Evolutionary conservation across 768 basidiomycete species (phyloP).

Genomic region (Lactifluus piperatus): DNA sequence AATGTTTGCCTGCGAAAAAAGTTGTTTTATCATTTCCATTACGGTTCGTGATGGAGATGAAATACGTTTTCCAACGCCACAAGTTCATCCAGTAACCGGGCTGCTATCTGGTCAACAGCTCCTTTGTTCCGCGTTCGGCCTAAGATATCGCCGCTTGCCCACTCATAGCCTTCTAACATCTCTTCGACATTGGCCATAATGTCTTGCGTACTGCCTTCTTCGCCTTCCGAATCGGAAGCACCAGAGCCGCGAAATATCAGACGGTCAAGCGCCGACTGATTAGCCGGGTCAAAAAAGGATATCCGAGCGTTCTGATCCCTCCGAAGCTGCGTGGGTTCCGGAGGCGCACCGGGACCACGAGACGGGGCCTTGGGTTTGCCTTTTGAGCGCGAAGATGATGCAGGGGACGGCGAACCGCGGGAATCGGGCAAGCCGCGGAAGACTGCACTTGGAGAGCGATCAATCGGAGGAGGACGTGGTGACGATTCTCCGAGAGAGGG

Average conservation of each 20-base stretch:
- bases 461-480: slow-evolving; percentile 8
- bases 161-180: slow-evolving; percentile 98
- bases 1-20: slow-evolving; percentile 69
- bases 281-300: slow-evolving; percentile 74
- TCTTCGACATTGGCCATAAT: slow-evolving; percentile 92
- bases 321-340: slow-evolving; percentile 33
- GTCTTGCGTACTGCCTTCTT: slow-evolving; percentile 69
- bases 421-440: background rate
- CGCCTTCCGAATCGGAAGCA: slow-evolving; percentile 27
- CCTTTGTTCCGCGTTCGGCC: slow-evolving; percentile 55
- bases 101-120: slow-evolving; percentile 88
- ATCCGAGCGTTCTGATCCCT: slow-evolving; percentile 63
- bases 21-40: background rate
- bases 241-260: slow-evolving; percentile 41
- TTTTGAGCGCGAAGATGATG: slow-evolving; percentile 3
- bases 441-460: background rate
- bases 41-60: slow-evolving; percentile 8
- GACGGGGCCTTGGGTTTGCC: background rate
- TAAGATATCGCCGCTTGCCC: slow-evolving; percentile 77
- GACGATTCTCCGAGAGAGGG: slow-evolving; percentile 17
- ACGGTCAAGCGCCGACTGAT: slow-evolving; percentile 65
- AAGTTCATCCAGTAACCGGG: slow-evolving; percentile 79
- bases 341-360: slow-evolving; percentile 9
- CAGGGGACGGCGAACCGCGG: slow-evolving; percentile 12
- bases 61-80: slow-evolving; percentile 86